Base-by-base conservation (phyloP, 441 rosid genomes). In the Dalechampia spathulata region DNA sequence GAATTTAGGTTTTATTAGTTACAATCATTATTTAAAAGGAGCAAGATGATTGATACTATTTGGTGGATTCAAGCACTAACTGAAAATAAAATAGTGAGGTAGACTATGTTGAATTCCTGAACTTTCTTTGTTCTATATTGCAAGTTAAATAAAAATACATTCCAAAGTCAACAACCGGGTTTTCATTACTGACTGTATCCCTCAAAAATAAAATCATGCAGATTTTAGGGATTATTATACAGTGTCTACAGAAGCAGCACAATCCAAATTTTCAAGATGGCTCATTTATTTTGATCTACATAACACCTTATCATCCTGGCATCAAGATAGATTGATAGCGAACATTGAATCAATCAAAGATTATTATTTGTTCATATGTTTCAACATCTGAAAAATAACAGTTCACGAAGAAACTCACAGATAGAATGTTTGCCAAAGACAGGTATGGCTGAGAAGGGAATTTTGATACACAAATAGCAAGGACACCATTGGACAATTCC, bases 401-500 rank as follows among this genome's bases (percentile, higher is more conserved):
- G 47, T 51, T 26, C 19, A 27, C 19, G 25, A 13, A 60, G 26
- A 15, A 49, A 85, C 91, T 82, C 69, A 87, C 94, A 58, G 75
- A 79, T 37, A 87, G 49, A 71, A 81, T 65, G 67, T 61, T 41
- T 54, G 81, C 90, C 74, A 85, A 57, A 59, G 51, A 56, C 52
- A 72, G 64, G 72, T 70, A 82, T 15, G 95, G 96, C 70, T 85
- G 98, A 48, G 63, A 56, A 57, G 55, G 62, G 48, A 67, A 53
- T 66, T 77, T 83, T 28, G 73, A 58, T 54, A 75, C 78, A 64
- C 36, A 60, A 65, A 90, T 76, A 28, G 86, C 88, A 12, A 85
- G 50, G 47, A 90, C 92, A 43, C 96, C 95, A 39, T 82, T 79
- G 27, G 72, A 60, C 67, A 57, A 70, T 69, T 90, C 98, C 60